Conservation (phyloP, 2,329 filamentous ascomycete genomes). For the Sarocladium kiliense region DNA sequence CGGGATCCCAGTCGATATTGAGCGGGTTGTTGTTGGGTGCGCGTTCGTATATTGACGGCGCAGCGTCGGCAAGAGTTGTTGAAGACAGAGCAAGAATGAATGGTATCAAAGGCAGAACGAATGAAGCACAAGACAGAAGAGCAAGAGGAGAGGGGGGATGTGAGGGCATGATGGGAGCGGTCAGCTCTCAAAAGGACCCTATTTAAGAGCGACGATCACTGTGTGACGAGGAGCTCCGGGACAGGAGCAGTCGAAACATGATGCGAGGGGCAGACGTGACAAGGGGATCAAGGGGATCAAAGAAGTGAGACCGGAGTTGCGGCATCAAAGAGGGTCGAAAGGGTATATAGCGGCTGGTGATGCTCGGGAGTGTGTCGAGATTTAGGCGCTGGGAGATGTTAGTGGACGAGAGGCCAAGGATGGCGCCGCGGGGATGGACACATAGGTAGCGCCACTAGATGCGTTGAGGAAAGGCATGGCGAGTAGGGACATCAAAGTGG, state of each 20-base stretch:
- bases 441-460: neutral
- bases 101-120: constrained; percentile 13
- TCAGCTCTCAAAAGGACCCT: constrained; percentile 16
- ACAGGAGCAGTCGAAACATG: constrained; percentile 41
- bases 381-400: constrained; percentile 27
- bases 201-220: constrained; percentile 24
- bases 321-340: constrained; percentile 28
- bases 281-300: constrained; percentile 21
- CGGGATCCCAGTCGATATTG: constrained; percentile 36
- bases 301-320: constrained; percentile 9
- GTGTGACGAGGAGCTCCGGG: constrained; percentile 36
- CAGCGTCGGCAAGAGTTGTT: constrained; percentile 24
- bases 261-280: constrained; percentile 39
- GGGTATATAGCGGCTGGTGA: constrained; percentile 57
- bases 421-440: constrained; percentile 2
- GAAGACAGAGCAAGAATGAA: constrained; percentile 15
- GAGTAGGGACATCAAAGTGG: neutral
- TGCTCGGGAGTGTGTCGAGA: constrained; percentile 37
- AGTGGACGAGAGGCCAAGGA: constrained; percentile 14
- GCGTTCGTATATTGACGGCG: constrained; percentile 13
- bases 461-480: neutral
- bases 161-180: constrained; percentile 36
- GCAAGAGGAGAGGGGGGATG: constrained; percentile 14
- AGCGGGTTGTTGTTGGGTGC: constrained; percentile 25
- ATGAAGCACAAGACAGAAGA: constrained; percentile 22